Percentiles rank a stretch among this genome's conserved stretches.
Conservation (phyloP, 352 stramenopile genomes). For the Achlya hypogyna region DNA sequence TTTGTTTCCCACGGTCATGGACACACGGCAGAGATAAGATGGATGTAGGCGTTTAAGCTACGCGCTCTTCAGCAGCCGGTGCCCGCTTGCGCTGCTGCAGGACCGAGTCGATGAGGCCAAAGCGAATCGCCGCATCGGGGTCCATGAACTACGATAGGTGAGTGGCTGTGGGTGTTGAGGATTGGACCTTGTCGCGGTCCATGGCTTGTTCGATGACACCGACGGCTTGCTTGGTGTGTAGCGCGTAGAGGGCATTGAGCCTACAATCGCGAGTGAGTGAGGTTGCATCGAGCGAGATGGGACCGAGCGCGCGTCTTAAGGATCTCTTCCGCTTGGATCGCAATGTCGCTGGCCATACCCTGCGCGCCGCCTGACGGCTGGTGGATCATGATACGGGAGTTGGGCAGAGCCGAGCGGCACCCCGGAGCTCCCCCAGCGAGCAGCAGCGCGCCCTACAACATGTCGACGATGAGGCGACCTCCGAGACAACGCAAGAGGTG, state of each 20-base stretch:
- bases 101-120: constrained; percentile 79
- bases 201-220: constrained; percentile 76
- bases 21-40: no score
- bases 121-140: constrained; percentile 53
- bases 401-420: constrained; percentile 88
- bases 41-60: no score
- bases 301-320: constrained; percentile 84
- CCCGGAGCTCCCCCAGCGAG: constrained; percentile 87
- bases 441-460: constrained; percentile 71
- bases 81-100: constrained; percentile 41
- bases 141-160: constrained; percentile 63
- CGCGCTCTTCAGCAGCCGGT: neutral
- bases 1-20: no score
- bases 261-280: constrained; percentile 24
- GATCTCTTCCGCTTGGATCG: constrained; percentile 98
- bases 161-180: neutral
- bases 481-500: neutral
- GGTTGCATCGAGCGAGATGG: neutral
- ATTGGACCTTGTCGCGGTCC: constrained; percentile 48
- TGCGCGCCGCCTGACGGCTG: constrained; percentile 93
- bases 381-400: constrained; percentile 97
- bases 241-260: constrained; percentile 63
- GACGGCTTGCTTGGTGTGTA: constrained; percentile 66
- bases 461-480: neutral
- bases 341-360: constrained; percentile 97